Base-by-base conservation (phyloP, 1,139 yeast genomes). In the Yueomyces sp. region DNA sequence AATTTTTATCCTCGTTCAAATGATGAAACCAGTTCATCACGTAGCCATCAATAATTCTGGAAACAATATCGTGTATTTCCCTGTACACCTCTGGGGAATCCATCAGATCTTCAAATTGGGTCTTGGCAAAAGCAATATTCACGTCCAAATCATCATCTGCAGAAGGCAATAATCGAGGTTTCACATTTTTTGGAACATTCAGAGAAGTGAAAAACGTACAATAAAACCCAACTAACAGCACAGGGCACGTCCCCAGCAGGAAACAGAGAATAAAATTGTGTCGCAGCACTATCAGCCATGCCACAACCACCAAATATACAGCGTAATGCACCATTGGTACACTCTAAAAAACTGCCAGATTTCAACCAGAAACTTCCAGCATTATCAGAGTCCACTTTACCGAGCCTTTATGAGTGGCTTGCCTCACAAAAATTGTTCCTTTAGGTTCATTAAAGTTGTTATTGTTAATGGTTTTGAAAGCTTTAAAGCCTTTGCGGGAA, bases 21-120 rank as follows among this genome's bases (percentile, higher is more conserved):
- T 56, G 47, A 33, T 49, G 31, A 46, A 56, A 84, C 96, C 96
- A 87, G 3, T 75, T 58, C 38, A 64, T 58, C 1, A 87, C 69
- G 57, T 82, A 86, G 49, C 79, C 82, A 9, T 74, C 59, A 2
- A 81, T 51, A 1, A 85, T 65, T 28, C 73, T 59, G 35, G 69
- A 67, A 1, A 81, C 62, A 6, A 86, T 61, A 3, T 67, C 70
- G 36, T 75, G 75, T 1, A 82, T 44, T 0, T 76, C 69, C 39
- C 69, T 72, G 2, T 81, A 75, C 11, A 81, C 66, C 36, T 50
- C 50, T n/a, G 54, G 52, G 43, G 47, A 40, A 8, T 45, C 44
- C 3, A 72, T 55, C 9, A 30, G 32, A 30, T 19, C 19, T 19
- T 19, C 19, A 19, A 19, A 19, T 19, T 19, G 19, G 19, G 19